Evolutionary conservation across 768 basidiomycete genomes (phyloP).

Genomic region (Xerocomellus dryophilus): DNA sequence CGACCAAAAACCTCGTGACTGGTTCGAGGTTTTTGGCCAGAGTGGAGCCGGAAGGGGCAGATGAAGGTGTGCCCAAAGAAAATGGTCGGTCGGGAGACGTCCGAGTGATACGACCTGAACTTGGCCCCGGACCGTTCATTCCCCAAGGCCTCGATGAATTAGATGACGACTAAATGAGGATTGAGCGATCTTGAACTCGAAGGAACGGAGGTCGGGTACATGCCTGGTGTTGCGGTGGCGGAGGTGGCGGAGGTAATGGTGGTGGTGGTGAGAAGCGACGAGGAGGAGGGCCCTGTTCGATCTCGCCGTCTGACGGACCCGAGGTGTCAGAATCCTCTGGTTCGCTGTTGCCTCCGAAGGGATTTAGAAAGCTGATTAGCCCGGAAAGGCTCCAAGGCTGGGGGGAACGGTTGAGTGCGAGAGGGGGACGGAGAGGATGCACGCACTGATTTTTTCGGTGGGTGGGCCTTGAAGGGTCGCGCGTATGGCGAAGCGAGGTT

Average conservation of each 20-base stretch:
- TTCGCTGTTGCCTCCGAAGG: constrained; percentile 32
- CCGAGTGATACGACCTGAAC: constrained; percentile 10
- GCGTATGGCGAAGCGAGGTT: constrained; percentile 55
- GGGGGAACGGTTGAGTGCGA: constrained; percentile 9
- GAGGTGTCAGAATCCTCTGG: constrained; percentile 21
- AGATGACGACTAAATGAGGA: constrained; percentile 23
- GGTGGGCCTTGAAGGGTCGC: constrained; percentile 34
- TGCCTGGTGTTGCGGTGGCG: constrained; percentile 27
- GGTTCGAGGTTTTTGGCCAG: constrained; percentile 46
- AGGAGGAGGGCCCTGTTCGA: constrained; percentile 27
- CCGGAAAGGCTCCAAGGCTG: constrained; percentile 53
- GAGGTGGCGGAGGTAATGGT: constrained; percentile 19
- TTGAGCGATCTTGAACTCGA: constrained; percentile 23
- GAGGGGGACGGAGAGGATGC: background rate
- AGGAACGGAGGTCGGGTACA: constrained; percentile 19
- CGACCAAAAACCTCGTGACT: constrained; percentile 46
- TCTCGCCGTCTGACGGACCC: constrained; percentile 24
- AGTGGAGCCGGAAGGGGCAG: constrained; percentile 18
- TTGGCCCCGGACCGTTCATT: constrained; percentile 14
- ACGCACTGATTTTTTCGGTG: constrained; percentile 49
- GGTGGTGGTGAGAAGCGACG: constrained; percentile 25
- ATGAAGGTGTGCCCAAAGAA: constrained; percentile 16
- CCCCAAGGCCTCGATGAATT: constrained; percentile 15
- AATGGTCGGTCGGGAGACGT: constrained; percentile 18
- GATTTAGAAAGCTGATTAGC: constrained; percentile 52